Percentiles rank a stretch among this genome's conserved stretches.
Conservation (phyloP, 2,329 filamentous ascomycete species). For the Bimuria novae-zelandiae region DNA sequence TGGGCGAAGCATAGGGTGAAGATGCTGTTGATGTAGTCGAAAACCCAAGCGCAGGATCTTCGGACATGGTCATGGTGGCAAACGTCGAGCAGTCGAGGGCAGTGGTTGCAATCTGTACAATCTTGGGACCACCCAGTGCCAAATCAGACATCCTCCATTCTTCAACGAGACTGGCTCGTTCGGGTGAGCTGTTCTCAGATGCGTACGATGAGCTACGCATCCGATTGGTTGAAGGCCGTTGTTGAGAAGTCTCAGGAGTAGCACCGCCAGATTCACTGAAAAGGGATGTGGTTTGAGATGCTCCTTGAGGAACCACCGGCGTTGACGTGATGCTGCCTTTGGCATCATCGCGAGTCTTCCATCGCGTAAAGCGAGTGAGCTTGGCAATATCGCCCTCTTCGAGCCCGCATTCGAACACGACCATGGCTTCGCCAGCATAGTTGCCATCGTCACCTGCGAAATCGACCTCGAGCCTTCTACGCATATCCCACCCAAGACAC, state of each 20-base stretch:
- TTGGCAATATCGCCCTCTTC: constrained; percentile 60
- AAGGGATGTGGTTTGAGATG: constrained; percentile 47
- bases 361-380: constrained; percentile 64
- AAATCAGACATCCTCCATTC: constrained; percentile 71
- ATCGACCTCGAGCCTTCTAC: constrained; percentile 80
- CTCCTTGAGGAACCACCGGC: constrained; percentile 22
- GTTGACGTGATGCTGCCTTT: constrained; percentile 25
- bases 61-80: constrained; percentile 70
- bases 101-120: constrained; percentile 68
- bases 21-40: constrained; percentile 59
- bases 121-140: constrained; percentile 63
- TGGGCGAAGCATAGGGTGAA: constrained; percentile 59
- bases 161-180: constrained; percentile 50
- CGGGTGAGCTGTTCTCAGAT: constrained; percentile 45
- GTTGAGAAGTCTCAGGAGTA: constrained; percentile 25
- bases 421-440: constrained; percentile 74
- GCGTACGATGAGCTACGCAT: constrained; percentile 39
- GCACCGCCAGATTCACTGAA: constrained; percentile 54
- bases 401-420: constrained; percentile 75
- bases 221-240: constrained; percentile 20
- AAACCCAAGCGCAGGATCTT: constrained; percentile 74
- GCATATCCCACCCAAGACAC: constrained; percentile 92
- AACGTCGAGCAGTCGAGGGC: constrained; percentile 76
- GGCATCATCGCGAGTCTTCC: constrained; percentile 46
- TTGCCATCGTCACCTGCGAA: constrained; percentile 81